Evolutionary conservation across 345 rosid species (phyloP).

Genomic region (Camelina hispida): DNA sequence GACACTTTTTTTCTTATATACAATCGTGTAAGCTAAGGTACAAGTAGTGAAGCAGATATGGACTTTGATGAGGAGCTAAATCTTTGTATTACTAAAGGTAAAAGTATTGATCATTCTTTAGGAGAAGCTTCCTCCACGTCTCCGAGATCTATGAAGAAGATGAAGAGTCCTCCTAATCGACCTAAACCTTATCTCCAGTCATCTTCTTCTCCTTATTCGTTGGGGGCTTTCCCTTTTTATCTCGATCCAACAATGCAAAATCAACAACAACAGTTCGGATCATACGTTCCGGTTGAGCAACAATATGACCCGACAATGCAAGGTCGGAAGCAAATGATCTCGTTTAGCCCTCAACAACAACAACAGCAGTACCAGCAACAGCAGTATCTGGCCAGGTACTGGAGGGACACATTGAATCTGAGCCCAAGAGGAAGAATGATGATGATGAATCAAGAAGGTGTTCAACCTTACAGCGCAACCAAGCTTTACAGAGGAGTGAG

Average conservation of each 20-base stretch:
- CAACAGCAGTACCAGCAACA: constrained; percentile 69
- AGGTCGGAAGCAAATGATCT: constrained; percentile 67
- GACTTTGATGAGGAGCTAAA: constrained; percentile 47
- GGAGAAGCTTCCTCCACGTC: constrained; percentile 65
- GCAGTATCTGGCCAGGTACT: constrained; percentile 64
- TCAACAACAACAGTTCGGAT: constrained; percentile 41
- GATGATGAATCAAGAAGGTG: constrained; percentile 78
- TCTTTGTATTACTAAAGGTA: constrained; percentile 49
- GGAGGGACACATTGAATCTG: constrained; percentile 71
- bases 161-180: constrained; percentile 64
- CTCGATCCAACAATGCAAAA: constrained; percentile 49
- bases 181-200: constrained; percentile 37
- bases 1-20: too few species aligned
- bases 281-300: constrained; percentile 29
- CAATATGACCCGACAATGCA: constrained; percentile 21
- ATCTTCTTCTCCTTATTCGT: constrained; percentile 35
- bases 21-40: neutral
- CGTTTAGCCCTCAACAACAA: constrained; percentile 62
- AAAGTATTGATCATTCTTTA: constrained; percentile 45
- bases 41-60: constrained; percentile 23
- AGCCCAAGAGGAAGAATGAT: constrained; percentile 82
- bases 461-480: constrained; percentile 63
- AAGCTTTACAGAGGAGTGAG: constrained; percentile 96
- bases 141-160: constrained; percentile 70
- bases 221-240: constrained; percentile 55